These are phyloP conservation scores for Zanthoxylum bungeanum DNA, from an alignment of 345 rosid species.

Conservation along the genomic window DNA sequence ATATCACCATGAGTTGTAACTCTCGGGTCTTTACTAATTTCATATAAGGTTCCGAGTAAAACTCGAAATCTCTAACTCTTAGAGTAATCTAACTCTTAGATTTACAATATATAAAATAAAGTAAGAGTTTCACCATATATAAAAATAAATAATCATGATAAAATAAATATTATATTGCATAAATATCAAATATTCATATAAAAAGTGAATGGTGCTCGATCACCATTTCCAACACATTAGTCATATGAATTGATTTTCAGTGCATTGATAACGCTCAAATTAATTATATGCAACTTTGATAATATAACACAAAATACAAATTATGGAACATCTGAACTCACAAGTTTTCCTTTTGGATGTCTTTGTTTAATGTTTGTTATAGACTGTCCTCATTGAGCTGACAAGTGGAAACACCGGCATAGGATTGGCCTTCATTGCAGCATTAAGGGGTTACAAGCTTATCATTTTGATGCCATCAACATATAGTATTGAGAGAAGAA, in stretches of 20 bases:
- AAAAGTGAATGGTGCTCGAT: too few species aligned
- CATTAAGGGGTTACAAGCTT: slow-evolving; percentile 62
- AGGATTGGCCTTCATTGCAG: slow-evolving; percentile 66
- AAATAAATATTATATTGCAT: too few species aligned
- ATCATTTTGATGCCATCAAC: slow-evolving; percentile 54
- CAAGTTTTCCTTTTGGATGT: not conserved
- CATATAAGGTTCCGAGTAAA: too few species aligned
- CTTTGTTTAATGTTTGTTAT: not conserved
- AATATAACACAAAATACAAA: not conserved
- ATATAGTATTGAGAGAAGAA: slow-evolving; percentile 60
- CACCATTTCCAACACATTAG: too few species aligned
- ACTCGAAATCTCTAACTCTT: too few species aligned
- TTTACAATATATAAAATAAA: too few species aligned
- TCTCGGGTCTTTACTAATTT: too few species aligned
- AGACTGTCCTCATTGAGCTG: slow-evolving; percentile 54
- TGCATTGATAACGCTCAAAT: not conserved
- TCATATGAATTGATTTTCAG: not conserved
- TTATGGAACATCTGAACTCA: not conserved
- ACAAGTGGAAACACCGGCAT: slow-evolving; percentile 85
- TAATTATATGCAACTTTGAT: not conserved
- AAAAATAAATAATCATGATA: too few species aligned
- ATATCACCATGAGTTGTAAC: too few species aligned
- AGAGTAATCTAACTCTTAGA: too few species aligned
- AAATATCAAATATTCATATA: too few species aligned
- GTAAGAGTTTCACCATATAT: too few species aligned